These are phyloP conservation scores for Symbiotaphrina buchneri DNA, from an alignment of 495 filamentous ascomycete species.

Conservation along the genomic window DNA sequence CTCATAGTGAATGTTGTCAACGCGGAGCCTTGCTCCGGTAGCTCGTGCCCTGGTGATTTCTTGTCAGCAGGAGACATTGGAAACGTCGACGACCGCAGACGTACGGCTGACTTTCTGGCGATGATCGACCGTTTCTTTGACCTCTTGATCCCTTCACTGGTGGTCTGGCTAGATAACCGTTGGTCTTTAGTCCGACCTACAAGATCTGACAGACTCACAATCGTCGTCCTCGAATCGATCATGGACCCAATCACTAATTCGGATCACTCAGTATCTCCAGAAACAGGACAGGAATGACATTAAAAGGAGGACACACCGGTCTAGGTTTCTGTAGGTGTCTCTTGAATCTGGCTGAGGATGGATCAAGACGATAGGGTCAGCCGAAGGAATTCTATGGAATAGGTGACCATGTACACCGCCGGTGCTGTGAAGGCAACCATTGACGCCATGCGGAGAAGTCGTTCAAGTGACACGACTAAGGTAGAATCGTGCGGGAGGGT, in stretches of 20 bases:
- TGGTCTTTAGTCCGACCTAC: conserved; percentile 7
- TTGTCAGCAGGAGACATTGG: no score
- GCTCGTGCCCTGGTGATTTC: no score
- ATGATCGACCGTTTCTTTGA: conserved; percentile 8
- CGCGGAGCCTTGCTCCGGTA: conserved; percentile 53
- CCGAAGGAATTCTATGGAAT: no score
- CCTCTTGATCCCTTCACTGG: conserved; percentile 18
- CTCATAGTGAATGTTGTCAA: conserved; percentile 90
- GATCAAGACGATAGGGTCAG: no score
- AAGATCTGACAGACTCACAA: conserved; percentile 14
- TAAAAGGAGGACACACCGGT: conserved; percentile 1
- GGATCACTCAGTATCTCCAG: conserved; percentile 5
- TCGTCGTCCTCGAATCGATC: conserved; percentile 57
- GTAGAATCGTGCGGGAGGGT: no score
- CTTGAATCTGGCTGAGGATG: background rate
- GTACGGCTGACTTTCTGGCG: conserved; percentile 7
- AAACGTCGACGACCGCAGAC: conserved; percentile 4
- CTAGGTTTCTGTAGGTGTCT: background rate
- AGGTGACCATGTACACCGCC: no score
- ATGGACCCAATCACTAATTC: conserved; percentile 66
- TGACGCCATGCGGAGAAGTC: no score
- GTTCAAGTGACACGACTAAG: no score
- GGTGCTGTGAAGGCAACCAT: no score
- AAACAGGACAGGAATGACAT: conserved; percentile 5
- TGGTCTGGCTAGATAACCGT: conserved; percentile 9